Evolutionary conservation across 2,329 filamentous ascomycete species (phyloP).

Genomic region (Aspergillus glaucus): DNA sequence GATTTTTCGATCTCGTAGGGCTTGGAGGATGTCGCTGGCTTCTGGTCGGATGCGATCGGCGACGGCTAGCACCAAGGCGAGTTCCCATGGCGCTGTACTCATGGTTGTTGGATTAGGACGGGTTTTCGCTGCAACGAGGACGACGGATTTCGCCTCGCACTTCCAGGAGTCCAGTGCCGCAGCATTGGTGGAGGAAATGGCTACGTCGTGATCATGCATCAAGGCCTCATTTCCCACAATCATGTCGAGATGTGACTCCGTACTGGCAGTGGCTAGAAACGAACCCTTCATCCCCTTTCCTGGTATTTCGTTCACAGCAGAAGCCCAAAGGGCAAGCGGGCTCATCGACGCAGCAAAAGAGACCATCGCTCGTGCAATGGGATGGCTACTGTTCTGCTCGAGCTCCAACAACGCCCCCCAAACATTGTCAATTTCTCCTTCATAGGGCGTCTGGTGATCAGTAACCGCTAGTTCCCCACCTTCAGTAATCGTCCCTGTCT

Average conservation of each 20-base stretch:
- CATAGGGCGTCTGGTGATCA: slow-evolving; percentile 40
- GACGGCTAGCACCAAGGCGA: slow-evolving; percentile 1
- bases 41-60: slow-evolving; percentile 3
- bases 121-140: neutral
- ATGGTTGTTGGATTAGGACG: neutral
- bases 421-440: slow-evolving; percentile 30
- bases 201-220: neutral
- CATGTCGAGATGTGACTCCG: neutral
- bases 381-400: slow-evolving; percentile 55
- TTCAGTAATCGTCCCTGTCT: slow-evolving; percentile 75
- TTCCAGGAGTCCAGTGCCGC: neutral
- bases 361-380: slow-evolving; percentile 51
- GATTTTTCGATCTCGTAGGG: slow-evolving; percentile 3
- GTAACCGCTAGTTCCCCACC: slow-evolving; percentile 52
- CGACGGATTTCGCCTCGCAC: slow-evolving; percentile 4
- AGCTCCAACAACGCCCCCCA: slow-evolving; percentile 44
- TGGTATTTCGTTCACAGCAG: slow-evolving; percentile 47
- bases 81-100: slow-evolving; percentile 6
- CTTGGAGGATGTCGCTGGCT: slow-evolving; percentile 1
- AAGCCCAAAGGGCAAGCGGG: slow-evolving; percentile 19
- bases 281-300: slow-evolving; percentile 53
- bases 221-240: neutral
- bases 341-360: slow-evolving; percentile 38
- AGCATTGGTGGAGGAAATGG: neutral
- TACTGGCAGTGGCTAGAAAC: slow-evolving; percentile 32